These are phyloP conservation scores for Phaeoacremonium minimum DNA, from an alignment of 2,329 filamentous ascomycete species.

Conservation along the genomic window DNA sequence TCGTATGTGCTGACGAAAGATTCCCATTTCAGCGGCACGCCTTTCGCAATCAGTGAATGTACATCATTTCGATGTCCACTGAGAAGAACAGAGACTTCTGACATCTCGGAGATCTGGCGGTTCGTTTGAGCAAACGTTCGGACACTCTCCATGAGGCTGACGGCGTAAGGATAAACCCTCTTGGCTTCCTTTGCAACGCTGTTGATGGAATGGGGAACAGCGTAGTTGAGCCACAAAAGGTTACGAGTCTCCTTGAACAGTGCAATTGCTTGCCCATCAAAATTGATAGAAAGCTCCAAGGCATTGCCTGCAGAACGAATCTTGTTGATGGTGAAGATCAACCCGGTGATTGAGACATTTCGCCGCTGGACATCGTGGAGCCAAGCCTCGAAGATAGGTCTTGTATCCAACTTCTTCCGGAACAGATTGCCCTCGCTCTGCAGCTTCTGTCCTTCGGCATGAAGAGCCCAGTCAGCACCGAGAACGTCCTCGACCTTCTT, in stretches of 20 bases:
- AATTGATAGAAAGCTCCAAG: conserved; percentile 89
- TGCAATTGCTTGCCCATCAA: conserved; percentile 94
- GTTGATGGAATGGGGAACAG: conserved; percentile 89
- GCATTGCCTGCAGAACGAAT: conserved; percentile 88
- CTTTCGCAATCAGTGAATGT: conserved; percentile 77
- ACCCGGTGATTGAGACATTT: conserved; percentile 86
- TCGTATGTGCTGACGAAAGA: conserved; percentile 98
- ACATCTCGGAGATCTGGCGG: conserved; percentile 78
- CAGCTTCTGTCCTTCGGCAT: conserved; percentile 91
- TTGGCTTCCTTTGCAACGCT: conserved; percentile 99
- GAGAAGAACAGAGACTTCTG: conserved; percentile 79
- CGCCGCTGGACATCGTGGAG: conserved; percentile 82
- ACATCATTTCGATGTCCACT: conserved; percentile 91
- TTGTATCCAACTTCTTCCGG: conserved; percentile 91
- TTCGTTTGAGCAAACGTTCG: conserved; percentile 86
- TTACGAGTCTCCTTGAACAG: conserved; percentile 99
- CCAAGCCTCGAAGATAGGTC: conserved; percentile 94
- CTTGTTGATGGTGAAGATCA: conserved; percentile 83
- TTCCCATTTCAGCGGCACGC: conserved; percentile 90
- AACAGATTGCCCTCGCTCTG: conserved; percentile 90
- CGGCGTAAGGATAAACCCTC: conserved; percentile 94
- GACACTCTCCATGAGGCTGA: conserved; percentile 98
- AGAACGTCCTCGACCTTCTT: conserved; percentile 98
- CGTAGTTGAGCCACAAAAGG: conserved; percentile 89
- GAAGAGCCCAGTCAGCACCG: conserved; percentile 88